Evolutionary conservation across 1,284 basidiomycete species (phyloP).

Genomic region (Marasmius oreades): DNA sequence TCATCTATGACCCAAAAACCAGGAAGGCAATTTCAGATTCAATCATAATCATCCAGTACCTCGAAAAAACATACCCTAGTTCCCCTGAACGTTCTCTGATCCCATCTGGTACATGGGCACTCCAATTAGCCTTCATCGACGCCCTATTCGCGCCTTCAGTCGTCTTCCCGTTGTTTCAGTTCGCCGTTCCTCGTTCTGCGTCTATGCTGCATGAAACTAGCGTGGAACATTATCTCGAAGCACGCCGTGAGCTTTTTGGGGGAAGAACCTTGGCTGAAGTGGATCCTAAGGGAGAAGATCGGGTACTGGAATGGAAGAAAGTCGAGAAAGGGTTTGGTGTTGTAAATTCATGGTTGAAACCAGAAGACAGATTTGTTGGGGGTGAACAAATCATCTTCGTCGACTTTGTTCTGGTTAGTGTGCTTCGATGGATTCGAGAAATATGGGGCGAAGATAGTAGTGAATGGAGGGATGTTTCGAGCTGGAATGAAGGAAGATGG

Average conservation of each 20-base stretch:
- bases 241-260: constrained; percentile 23
- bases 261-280: constrained; percentile 26
- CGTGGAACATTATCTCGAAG: constrained; percentile 25
- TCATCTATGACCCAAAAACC: constrained; percentile 16
- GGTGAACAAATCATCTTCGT: constrained; percentile 30
- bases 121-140: constrained; percentile 1
- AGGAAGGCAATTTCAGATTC: constrained; percentile 7
- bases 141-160: neutral
- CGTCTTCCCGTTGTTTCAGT: neutral
- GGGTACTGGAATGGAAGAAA: constrained; percentile 24
- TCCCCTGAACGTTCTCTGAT: neutral
- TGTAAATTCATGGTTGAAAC: constrained; percentile 23
- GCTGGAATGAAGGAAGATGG: constrained; percentile 11
- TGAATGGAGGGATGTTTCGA: constrained; percentile 8
- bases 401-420: constrained; percentile 27
- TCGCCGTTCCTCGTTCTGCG: neutral
- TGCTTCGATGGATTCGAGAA: constrained; percentile 25
- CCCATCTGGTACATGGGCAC: neutral
- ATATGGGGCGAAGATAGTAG: constrained; percentile 15
- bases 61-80: constrained; percentile 5
- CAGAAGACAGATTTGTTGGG: constrained; percentile 22
- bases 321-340: constrained; percentile 21
- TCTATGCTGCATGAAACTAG: constrained; percentile 25
- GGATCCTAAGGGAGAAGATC: constrained; percentile 22
- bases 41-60: constrained; percentile 14